phyloP scores from a whole-genome alignment of 1,284 basidiomycete genomes.

The Cryptococcus sp. region DNA sequence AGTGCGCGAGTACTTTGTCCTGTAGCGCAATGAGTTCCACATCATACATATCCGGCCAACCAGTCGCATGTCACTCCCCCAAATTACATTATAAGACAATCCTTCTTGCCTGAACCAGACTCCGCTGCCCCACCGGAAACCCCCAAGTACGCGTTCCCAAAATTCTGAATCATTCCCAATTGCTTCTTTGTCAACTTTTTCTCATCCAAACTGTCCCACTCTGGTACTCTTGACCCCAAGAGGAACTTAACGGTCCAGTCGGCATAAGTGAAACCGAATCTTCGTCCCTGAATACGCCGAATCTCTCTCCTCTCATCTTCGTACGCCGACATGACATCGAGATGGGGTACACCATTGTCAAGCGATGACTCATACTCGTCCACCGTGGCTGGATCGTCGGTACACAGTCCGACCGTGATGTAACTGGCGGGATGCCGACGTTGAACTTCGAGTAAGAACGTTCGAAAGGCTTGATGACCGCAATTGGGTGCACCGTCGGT shows the following conservation, averaged over 20 bases:
- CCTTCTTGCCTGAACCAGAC: slow-evolving; percentile 17
- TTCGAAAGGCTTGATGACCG: slow-evolving; percentile 16
- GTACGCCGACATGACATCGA: slow-evolving; percentile 22
- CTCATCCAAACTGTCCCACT: slow-evolving; percentile 21
- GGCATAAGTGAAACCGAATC: slow-evolving; percentile 15
- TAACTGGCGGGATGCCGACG: slow-evolving; percentile 16
- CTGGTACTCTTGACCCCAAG: slow-evolving; percentile 11
- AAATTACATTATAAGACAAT: slow-evolving; percentile 17
- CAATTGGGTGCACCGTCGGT: slow-evolving; percentile 23
- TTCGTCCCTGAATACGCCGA: slow-evolving; percentile 10
- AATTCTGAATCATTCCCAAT: slow-evolving; percentile 16
- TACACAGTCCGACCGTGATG: slow-evolving; percentile 21
- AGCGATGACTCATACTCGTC: slow-evolving; percentile 17
- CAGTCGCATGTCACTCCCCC: too few species aligned
- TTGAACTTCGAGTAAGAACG: slow-evolving; percentile 13
- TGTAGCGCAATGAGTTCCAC: too few species aligned
- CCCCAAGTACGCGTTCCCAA: slow-evolving; percentile 15
- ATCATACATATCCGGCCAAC: too few species aligned
- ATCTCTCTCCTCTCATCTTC: slow-evolving; percentile 17
- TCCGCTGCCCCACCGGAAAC: slow-evolving; percentile 1
- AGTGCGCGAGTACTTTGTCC: too few species aligned
- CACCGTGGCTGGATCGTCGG: slow-evolving; percentile 18
- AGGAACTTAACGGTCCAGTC: slow-evolving; percentile 24
- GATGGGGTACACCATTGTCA: slow-evolving; percentile 18
- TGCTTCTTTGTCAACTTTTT: slow-evolving; percentile 12